Evolutionary conservation across 164 flowering plant genomes (phyloP), one percentile per base, ranked within the genome.

Genomic region (Cinnamomum micranthum): DNA sequence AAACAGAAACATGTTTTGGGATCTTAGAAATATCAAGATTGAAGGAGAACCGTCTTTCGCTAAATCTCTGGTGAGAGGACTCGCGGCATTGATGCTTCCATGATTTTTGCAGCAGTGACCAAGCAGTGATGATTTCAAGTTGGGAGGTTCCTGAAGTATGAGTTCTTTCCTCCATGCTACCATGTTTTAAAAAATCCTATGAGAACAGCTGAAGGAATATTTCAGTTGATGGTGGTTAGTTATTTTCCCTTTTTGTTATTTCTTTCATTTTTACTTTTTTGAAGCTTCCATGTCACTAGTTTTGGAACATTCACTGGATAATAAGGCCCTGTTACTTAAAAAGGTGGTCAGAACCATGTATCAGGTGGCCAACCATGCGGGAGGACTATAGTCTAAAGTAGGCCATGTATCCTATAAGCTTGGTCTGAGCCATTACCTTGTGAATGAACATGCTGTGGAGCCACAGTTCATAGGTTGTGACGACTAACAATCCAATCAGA

Each of bases 51-150:
- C 0, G 24, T 69, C 50, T 9, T 28, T 51, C 2, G 0, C 68
- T 27, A 35, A n/a, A 25, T 69, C 47, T 50, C 47, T 41, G 47
- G 14, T 47, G 41, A 23, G 41, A 41, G 20, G 41, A 12, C 5
- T 22, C 2, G 20, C 22, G n/a, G 41, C 65, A 31, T 13, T 3
- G 52, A 60, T 33, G 33, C 59, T 4, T 31, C 24, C 9, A 1
- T 69, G 62, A 50, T 73, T 69, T 41, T 69, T 77, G 79, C 31
- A 73, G 73, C 47, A 51, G 73, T 52, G 28, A 23, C 24, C 4
- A 35, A 62, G 20, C 24, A 28, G 41, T 50, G 50, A 62, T 27
- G 20, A 27, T 4, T 65, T 4, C 2, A n/a, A 19, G 20, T 67
- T 28, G 70, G 41, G 9, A 67, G 50, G 4, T 28, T 28, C 14